Evolutionary conservation across 192 early-diverging fungal species (phyloP).

Genomic region (Rhizophagus clarus): DNA sequence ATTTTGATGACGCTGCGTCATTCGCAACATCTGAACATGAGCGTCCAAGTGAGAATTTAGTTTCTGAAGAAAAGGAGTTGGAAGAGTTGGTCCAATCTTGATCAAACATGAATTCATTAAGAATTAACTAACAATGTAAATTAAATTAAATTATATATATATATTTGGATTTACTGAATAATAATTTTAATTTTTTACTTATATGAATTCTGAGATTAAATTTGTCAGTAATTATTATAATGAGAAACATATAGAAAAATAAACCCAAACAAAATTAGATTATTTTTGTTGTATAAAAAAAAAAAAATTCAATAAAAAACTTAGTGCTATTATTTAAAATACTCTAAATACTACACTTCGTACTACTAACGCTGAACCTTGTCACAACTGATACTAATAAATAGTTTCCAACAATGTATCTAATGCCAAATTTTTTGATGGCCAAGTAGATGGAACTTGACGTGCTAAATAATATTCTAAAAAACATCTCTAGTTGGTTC

Average conservation of each 20-base stretch:
- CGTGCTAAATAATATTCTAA: not conserved
- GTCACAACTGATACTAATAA: too few species aligned
- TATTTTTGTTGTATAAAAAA: not conserved
- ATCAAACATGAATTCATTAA: not conserved
- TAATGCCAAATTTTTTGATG: too few species aligned
- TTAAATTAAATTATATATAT: not conserved
- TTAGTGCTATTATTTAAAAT: not conserved
- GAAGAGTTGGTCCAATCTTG: not conserved
- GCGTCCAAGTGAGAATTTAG: constrained; percentile 33
- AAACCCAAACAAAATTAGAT: not conserved
- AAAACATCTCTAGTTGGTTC: not conserved
- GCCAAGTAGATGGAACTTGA: too few species aligned
- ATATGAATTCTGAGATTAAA: not conserved
- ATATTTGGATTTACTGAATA: not conserved
- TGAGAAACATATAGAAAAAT: not conserved
- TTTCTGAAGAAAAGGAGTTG: constrained; percentile 33
- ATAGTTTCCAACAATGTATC: too few species aligned
- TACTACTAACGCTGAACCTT: too few species aligned
- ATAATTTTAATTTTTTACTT: not conserved
- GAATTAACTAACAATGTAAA: not conserved
- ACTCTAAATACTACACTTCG: too few species aligned
- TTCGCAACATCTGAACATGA: constrained; percentile 45
- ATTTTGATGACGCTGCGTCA: constrained; percentile 55
- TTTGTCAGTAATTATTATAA: not conserved
- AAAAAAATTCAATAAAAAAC: not conserved